These are phyloP conservation scores for Aspergillus ruber DNA, from an alignment of 2,329 filamentous ascomycete species.

Conservation along the genomic window DNA sequence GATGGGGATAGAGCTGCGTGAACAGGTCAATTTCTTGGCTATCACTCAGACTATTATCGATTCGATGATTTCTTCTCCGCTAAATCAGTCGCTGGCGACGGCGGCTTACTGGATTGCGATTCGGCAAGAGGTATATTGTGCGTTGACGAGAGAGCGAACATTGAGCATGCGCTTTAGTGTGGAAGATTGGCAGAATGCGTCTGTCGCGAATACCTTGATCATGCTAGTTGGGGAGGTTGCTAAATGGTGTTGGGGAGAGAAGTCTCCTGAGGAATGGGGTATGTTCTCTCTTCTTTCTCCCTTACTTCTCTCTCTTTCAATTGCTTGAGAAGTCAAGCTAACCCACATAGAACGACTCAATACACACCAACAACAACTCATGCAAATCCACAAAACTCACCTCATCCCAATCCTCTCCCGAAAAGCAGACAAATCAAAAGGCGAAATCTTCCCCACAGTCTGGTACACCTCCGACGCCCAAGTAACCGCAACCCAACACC, in stretches of 20 bases:
- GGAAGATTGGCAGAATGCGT: constrained; percentile 5
- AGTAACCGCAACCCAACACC: constrained; percentile 16
- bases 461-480: constrained; percentile 17
- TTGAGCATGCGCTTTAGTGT: constrained; percentile 9
- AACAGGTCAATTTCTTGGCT: constrained; percentile 14
- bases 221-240: constrained; percentile 16
- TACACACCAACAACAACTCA: not conserved
- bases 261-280: constrained; percentile 10
- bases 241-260: constrained; percentile 14
- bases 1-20: constrained; percentile 2
- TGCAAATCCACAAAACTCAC: constrained; percentile 1
- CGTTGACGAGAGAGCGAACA: constrained; percentile 11
- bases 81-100: constrained; percentile 12
- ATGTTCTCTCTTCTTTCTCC: not conserved
- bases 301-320: too few species aligned
- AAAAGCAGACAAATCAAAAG: not conserved
- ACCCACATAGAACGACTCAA: constrained; percentile 4
- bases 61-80: constrained; percentile 12
- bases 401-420: not conserved
- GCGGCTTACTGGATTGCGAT: constrained; percentile 20
- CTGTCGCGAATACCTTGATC: constrained; percentile 12
- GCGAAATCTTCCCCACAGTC: constrained; percentile 4
- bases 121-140: constrained; percentile 21
- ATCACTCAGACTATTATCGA: constrained; percentile 20
- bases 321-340: too few species aligned